Conservation (phyloP, 257 asterid species). For the Marsdenia floribunda region DNA sequence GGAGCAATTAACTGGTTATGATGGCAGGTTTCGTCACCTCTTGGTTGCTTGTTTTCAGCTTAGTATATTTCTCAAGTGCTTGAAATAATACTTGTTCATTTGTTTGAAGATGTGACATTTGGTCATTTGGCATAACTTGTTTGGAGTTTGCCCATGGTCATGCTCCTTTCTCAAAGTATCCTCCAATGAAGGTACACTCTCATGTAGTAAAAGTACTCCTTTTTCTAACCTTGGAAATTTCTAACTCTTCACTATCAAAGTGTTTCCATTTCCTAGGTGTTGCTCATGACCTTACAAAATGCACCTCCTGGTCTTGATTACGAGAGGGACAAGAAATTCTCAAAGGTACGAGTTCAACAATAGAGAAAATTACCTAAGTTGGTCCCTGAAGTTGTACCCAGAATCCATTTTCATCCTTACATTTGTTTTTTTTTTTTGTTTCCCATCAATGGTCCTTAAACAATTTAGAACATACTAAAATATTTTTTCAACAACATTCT, state of each 20-base stretch:
- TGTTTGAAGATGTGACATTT: constrained; percentile 79
- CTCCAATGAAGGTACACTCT: constrained; percentile 88
- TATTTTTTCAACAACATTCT: no score
- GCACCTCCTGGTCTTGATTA: constrained; percentile 99
- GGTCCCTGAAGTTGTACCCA: no score
- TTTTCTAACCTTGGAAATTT: constrained; percentile 1
- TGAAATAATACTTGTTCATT: constrained; percentile 2
- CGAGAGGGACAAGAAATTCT: constrained; percentile 87
- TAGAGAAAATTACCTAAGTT: no score
- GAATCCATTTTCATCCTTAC: no score
- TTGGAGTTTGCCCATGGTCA: constrained; percentile 99
- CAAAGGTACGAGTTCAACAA: constrained; percentile 55
- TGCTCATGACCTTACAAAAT: constrained; percentile 97
- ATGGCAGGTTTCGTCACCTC: constrained; percentile 68
- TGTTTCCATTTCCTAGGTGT: constrained; percentile 45
- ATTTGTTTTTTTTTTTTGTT: no score
- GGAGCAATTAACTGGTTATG: constrained; percentile 97
- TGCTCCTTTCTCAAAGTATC: constrained; percentile 98
- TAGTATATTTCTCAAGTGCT: not conserved
- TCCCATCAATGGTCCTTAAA: no score
- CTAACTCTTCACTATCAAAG: constrained; percentile 7
- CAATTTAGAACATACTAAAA: no score
- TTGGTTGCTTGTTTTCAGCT: constrained; percentile 13
- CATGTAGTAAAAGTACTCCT: constrained; percentile 7
- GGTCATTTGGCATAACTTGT: constrained; percentile 99